Conservation (phyloP, 2,329 filamentous ascomycete genomes). For the Colletotrichum brevisporum region DNA sequence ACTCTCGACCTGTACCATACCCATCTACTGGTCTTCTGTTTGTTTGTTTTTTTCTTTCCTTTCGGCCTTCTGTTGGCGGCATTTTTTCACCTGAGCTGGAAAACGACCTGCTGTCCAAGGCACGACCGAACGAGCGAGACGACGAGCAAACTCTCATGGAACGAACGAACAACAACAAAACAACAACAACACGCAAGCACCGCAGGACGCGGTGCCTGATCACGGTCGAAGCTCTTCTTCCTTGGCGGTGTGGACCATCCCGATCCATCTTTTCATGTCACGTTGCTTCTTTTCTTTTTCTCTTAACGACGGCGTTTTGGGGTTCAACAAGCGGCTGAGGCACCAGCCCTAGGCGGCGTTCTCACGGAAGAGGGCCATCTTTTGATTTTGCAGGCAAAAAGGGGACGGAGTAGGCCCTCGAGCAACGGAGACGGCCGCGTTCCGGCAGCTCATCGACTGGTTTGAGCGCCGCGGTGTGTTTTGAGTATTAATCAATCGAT, state of each 20-base stretch:
- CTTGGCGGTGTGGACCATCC: constrained; percentile 22
- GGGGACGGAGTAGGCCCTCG: constrained; percentile 30
- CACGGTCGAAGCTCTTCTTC: constrained; percentile 16
- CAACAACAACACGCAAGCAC: constrained; percentile 2
- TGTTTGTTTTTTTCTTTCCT: constrained; percentile 40
- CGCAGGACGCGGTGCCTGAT: constrained; percentile 18
- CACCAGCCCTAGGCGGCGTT: constrained; percentile 39
- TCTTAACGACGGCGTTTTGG: constrained; percentile 37
- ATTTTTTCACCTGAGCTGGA: constrained; percentile 33
- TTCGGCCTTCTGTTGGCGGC: constrained; percentile 37
- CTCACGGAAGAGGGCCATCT: constrained; percentile 37
- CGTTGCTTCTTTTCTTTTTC: constrained; percentile 29
- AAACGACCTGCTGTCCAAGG: constrained; percentile 30
- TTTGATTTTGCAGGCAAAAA: constrained; percentile 37
- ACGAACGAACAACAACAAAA: constrained; percentile 14
- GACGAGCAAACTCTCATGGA: constrained; percentile 17
- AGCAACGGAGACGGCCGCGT: constrained; percentile 28
- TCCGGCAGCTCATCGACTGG: constrained; percentile 39
- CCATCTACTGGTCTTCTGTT: constrained; percentile 38
- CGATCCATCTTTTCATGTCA: constrained; percentile 38
- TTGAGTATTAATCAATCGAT: constrained; percentile 41
- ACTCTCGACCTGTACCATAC: constrained; percentile 41
- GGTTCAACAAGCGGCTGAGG: constrained; percentile 38
- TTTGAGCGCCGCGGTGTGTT: constrained; percentile 38
- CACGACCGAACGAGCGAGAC: constrained; percentile 34